Evolutionary conservation across 208 protist genomes (phyloP).

Genomic region (Wallacemonas sp.): DNA sequence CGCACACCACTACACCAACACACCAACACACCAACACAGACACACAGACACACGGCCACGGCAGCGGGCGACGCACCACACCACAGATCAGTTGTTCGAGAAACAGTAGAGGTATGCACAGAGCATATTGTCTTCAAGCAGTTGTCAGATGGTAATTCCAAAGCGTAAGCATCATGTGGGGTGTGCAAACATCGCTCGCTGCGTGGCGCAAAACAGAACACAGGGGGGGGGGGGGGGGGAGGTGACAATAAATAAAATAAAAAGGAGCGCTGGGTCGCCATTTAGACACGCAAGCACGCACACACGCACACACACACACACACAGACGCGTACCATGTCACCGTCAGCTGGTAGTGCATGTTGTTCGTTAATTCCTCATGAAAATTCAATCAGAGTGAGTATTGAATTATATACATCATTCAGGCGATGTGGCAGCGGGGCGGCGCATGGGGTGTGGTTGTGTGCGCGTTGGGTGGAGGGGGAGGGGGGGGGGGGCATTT

Average conservation of each 20-base stretch:
- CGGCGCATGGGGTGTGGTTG: not conserved
- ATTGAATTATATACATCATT: constrained; percentile 50
- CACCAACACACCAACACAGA: no score
- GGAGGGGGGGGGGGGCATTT: no score
- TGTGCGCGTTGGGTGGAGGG: not conserved
- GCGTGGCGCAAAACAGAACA: not conserved
- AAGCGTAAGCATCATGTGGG: constrained; percentile 12
- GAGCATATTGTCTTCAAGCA: constrained; percentile 10
- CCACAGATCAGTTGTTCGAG: constrained; percentile 10
- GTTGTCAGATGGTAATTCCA: constrained; percentile 20
- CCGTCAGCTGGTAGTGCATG: constrained; percentile 55
- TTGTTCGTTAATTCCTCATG: constrained; percentile 47
- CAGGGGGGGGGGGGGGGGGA: not conserved
- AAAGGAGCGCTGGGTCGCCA: no score
- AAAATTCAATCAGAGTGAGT: constrained; percentile 39
- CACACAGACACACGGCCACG: no score
- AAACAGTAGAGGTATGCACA: constrained; percentile 21
- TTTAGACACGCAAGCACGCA: constrained; percentile 12
- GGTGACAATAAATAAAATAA: not conserved
- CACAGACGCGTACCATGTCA: not conserved
- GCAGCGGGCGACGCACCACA: not conserved
- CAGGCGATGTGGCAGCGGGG: constrained; percentile 1
- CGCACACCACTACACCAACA: no score
- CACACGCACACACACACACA: not conserved
- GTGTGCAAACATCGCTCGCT: no score